These are phyloP conservation scores for Aureobasidium sp. DNA, from an alignment of 2,329 filamentous ascomycete species.

Conservation along the genomic window DNA sequence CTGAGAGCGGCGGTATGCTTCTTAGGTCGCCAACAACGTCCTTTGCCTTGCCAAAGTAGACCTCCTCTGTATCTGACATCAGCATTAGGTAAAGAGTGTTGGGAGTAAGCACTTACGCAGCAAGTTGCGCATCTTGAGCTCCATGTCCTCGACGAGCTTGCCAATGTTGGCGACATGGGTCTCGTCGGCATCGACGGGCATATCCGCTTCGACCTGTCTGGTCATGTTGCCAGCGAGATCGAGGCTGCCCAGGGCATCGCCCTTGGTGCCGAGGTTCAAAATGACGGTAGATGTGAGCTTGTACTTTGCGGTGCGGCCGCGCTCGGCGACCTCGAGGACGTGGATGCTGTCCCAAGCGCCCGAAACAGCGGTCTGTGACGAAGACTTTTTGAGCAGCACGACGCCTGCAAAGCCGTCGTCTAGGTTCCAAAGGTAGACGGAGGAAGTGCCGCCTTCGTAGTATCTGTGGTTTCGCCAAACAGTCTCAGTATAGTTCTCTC, in stretches of 20 bases:
- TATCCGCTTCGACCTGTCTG: conserved; percentile 85
- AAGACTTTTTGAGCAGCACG: conserved; percentile 81
- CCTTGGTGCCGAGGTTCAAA: conserved; percentile 68
- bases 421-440: conserved; percentile 96
- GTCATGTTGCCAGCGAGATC: conserved; percentile 98
- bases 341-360: conserved; percentile 98
- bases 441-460: conserved; percentile 92
- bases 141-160: conserved; percentile 95
- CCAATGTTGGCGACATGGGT: conserved; percentile 90
- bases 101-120: conserved; percentile 48
- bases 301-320: conserved; percentile 76
- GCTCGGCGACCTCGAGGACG: conserved; percentile 91
- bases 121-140: conserved; percentile 97
- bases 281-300: conserved; percentile 97
- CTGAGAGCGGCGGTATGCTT: conserved; percentile 76
- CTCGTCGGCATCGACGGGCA: conserved; percentile 54
- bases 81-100: background rate
- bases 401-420: conserved; percentile 97
- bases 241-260: conserved; percentile 67
- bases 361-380: conserved; percentile 40
- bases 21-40: conserved; percentile 94
- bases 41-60: conserved; percentile 99
- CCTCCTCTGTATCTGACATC: conserved; percentile 61
- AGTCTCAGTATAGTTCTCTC: background rate
- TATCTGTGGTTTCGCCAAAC: conserved; percentile 44